Percentiles rank a stretch among this genome's conserved stretches.
phyloP scores from a whole-genome alignment of 305 asterid genomes.

The Ajuga reptans region DNA sequence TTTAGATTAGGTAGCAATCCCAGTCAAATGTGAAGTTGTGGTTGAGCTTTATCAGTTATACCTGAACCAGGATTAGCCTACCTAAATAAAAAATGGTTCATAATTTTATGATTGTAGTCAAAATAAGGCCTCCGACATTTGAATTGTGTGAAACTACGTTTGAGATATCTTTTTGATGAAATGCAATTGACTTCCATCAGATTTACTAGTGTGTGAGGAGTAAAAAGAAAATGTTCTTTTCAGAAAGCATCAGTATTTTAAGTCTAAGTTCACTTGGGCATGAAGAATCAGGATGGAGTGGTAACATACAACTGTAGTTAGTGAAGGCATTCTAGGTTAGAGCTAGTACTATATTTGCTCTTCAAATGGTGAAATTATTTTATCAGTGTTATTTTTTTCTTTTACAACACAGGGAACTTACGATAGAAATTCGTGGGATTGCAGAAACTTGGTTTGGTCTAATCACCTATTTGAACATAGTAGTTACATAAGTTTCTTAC shows the following conservation, averaged over 20 bases:
- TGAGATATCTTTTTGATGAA: neutral
- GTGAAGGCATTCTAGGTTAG: neutral
- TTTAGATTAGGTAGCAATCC: neutral
- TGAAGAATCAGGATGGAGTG: slow-evolving; percentile 3
- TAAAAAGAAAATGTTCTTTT: neutral
- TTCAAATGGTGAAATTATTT: neutral
- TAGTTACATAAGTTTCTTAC: neutral
- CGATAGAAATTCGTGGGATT: neutral
- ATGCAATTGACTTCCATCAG: neutral
- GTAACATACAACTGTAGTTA: neutral
- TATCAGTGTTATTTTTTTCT: neutral
- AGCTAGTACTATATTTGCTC: neutral
- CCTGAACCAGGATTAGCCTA: slow-evolving; percentile 3
- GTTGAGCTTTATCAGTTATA: neutral
- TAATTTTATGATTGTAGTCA: neutral
- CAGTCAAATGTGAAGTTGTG: neutral
- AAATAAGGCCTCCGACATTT: neutral
- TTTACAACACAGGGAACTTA: neutral
- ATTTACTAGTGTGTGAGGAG: neutral
- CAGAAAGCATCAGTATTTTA: neutral
- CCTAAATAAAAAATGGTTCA: neutral
- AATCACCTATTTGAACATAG: neutral
- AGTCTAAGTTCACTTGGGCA: neutral
- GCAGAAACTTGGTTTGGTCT: neutral
- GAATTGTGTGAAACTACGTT: neutral